Conservation (phyloP, 495 filamentous ascomycete species). For the Daldinia concentrica region DNA sequence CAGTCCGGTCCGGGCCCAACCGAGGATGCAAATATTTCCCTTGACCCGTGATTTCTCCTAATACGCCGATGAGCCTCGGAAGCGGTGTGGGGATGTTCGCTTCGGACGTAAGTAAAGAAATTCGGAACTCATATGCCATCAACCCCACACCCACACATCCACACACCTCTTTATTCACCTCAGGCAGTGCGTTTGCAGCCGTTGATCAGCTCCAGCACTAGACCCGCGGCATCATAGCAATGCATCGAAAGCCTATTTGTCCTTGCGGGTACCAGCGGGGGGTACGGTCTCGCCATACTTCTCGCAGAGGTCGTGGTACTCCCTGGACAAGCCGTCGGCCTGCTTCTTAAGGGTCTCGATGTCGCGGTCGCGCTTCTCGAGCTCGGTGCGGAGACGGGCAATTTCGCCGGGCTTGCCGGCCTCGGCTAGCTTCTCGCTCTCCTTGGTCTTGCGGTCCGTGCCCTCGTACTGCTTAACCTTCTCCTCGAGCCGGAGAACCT, state of each 20-base stretch:
- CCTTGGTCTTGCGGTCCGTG: conserved; percentile 76
- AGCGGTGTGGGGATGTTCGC: not conserved
- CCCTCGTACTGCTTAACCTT: conserved; percentile 88
- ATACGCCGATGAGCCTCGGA: not conserved
- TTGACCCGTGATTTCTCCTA: not conserved
- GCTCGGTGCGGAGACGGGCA: conserved; percentile 70
- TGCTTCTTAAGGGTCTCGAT: conserved; percentile 87
- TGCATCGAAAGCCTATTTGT: conserved; percentile 57
- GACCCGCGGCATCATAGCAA: not conserved
- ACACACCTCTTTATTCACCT: not conserved
- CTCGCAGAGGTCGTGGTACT: conserved; percentile 87
- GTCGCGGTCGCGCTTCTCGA: conserved; percentile 76
- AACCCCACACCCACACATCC: not conserved
- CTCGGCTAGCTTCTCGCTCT: conserved; percentile 78
- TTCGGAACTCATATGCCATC: conserved; percentile 1
- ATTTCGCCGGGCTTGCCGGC: conserved; percentile 69
- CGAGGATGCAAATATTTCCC: not conserved
- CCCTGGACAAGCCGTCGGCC: conserved; percentile 74
- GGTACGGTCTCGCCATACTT: conserved; percentile 68
- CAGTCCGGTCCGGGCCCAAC: not conserved
- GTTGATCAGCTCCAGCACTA: not conserved
- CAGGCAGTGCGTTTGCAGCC: not conserved
- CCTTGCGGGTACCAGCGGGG: conserved; percentile 71
- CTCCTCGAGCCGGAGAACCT: conserved; percentile 91
- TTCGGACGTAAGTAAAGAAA: not conserved